Evolutionary conservation across 2,329 filamentous ascomycete genomes (phyloP).

Genomic region (Claviceps maximensis): DNA sequence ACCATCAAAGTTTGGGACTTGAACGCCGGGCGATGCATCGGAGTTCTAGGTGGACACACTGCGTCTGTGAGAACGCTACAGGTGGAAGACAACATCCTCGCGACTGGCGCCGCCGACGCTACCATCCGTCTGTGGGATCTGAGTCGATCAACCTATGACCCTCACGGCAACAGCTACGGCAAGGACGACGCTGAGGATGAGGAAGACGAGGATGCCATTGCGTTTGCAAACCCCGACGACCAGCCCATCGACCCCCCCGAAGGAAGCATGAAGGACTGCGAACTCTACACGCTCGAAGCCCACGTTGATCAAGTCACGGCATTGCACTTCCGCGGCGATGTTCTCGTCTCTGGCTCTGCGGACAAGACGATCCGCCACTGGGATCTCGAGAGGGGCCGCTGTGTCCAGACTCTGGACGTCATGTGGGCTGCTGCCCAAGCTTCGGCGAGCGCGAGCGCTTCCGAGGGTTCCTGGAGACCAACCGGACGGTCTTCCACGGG

Average conservation of each 20-base stretch:
- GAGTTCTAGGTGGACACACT: constrained; percentile 81
- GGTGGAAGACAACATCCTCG: constrained; percentile 89
- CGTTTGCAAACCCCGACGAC: constrained; percentile 59
- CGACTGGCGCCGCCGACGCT: constrained; percentile 88
- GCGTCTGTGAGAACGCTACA: constrained; percentile 87
- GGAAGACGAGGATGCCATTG: constrained; percentile 53
- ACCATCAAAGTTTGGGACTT: constrained; percentile 94
- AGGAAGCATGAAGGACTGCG: constrained; percentile 79
- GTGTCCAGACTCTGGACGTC: constrained; percentile 92
- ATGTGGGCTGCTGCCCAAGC: constrained; percentile 96
- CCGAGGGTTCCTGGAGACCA: constrained; percentile 58
- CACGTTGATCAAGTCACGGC: constrained; percentile 94
- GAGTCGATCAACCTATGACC: constrained; percentile 73
- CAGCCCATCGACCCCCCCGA: constrained; percentile 55
- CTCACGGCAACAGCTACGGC: constrained; percentile 47
- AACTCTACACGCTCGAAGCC: constrained; percentile 74
- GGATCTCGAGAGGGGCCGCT: constrained; percentile 95
- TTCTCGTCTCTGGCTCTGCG: constrained; percentile 85
- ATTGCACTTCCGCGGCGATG: constrained; percentile 77
- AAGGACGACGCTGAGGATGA: constrained; percentile 44
- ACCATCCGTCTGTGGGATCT: constrained; percentile 93
- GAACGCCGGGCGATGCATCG: constrained; percentile 84
- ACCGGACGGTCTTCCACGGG: constrained; percentile 48
- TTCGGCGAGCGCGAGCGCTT: constrained; percentile 51
- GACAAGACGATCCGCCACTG: constrained; percentile 97